Base-by-base conservation (phyloP, 2,329 filamentous ascomycete species). In the Phaeosphaeriaceae sp. region DNA sequence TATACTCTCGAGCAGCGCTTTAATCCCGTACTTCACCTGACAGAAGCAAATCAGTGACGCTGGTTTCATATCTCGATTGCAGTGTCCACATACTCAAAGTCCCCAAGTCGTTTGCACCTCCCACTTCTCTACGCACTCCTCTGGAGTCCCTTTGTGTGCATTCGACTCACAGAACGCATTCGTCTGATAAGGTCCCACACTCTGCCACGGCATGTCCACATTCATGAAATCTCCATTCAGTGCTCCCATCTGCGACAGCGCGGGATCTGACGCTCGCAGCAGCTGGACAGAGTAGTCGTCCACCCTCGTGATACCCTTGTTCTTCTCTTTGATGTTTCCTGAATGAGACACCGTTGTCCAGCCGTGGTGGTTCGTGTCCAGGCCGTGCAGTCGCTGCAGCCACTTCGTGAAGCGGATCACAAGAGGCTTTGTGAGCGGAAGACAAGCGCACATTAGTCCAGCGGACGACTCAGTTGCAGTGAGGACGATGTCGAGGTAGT, bases 401-500 rank as follows among this genome's bases (percentile, higher is more conserved):
- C 56, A 54, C 17, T 22, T 15, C 15, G 50, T 54, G 25, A 57
- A 27, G 11, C 49, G 50, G 5, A 53, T 47, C 17, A 60, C 31
- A 3, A 61, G 15, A 5, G 51, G 58, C 22, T 55, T 57, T 13
- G 48, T 53, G 19, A 61, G 54, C 11, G 54, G 51, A 4, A 57
- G 41, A 21, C 54, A 61, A 7, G 54, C 54, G 22, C 54, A 57
- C 51, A 57, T 57, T 1, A 61, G 49, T 20, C 54, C 52, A 2
- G 54, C 48, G 11, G 58, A 57, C 11, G 52, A 44, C 42, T 61
- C 59, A 1, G 53, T 58, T 10, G 59, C 41, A 1, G 56, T 52
- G 7, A 56, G 53, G 27, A 58, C 33, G 42, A 58, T 52, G 22
- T 58, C 56, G 44, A 61, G 56, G 31, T 53, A 62, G 41, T 53